A percentile compares a stretch with the other conserved stretches of the same genome.
phyloP scores from a whole-genome alignment of 208 protist genomes.

The Trypanosoma cruzi region DNA sequence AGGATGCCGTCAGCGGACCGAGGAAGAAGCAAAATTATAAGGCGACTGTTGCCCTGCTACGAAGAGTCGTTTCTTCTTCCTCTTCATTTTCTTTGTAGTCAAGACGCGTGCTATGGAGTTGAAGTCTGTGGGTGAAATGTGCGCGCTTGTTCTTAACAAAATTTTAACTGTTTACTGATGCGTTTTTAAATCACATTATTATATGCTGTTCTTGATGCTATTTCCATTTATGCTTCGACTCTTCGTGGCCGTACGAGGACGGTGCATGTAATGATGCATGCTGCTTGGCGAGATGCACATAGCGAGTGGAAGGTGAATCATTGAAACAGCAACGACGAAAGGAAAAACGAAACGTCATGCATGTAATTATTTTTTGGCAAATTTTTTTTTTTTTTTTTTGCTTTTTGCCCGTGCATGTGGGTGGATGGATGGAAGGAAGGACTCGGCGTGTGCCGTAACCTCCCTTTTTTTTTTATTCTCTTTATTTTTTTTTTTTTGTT shows the following conservation, averaged over 20 bases:
- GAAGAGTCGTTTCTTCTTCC: conserved; percentile 1
- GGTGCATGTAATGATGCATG: too few relatives aligned
- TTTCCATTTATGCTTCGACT: too few relatives aligned
- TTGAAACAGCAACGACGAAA: neutral
- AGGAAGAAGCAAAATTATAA: neutral
- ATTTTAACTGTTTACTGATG: neutral
- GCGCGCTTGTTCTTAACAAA: neutral
- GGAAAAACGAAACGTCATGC: neutral
- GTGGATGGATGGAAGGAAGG: neutral
- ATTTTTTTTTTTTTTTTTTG: neutral
- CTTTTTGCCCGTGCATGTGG: neutral
- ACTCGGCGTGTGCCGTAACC: neutral
- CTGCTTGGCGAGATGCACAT: too few relatives aligned
- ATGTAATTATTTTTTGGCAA: neutral
- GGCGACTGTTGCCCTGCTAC: conserved; percentile 13
- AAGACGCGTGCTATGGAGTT: neutral
- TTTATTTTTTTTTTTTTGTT: conserved; percentile 15
- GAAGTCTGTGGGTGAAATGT: neutral
- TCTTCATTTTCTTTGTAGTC: neutral
- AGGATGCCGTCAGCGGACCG: neutral
- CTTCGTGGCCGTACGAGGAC: too few relatives aligned
- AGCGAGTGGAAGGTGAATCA: neutral
- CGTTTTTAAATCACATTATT: neutral
- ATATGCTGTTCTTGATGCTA: neutral
- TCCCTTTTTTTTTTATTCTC: neutral